phyloP scores from a whole-genome alignment of 2,329 filamentous ascomycete species.

The Aschersonia sp. region DNA sequence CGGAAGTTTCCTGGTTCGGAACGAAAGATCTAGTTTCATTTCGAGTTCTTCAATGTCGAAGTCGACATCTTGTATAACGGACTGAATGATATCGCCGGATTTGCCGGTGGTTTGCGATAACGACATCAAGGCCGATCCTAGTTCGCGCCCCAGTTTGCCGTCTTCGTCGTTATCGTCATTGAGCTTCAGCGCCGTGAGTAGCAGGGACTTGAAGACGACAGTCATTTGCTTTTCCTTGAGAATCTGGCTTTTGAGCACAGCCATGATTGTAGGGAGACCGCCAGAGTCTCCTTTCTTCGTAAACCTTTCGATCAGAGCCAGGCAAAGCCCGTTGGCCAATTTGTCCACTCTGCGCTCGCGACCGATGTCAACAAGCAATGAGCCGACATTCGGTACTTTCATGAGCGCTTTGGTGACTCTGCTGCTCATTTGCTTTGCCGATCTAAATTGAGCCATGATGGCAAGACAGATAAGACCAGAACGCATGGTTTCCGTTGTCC shows the following conservation, averaged over 20 bases:
- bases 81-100: conserved; percentile 48
- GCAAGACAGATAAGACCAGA: conserved; percentile 68
- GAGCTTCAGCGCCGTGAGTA: conserved; percentile 44
- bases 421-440: conserved; percentile 51
- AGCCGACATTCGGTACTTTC: conserved; percentile 45
- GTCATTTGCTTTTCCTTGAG: conserved; percentile 47
- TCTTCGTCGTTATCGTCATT: conserved; percentile 38
- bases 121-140: conserved; percentile 52
- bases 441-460: conserved; percentile 68
- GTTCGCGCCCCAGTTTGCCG: conserved; percentile 42
- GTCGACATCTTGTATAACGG: conserved; percentile 50
- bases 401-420: conserved; percentile 56
- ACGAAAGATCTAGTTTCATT: conserved; percentile 55
- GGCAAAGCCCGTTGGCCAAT: conserved; percentile 55
- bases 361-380: conserved; percentile 44
- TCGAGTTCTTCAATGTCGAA: conserved; percentile 64
- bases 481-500: conserved; percentile 56
- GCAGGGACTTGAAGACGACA: conserved; percentile 50
- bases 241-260: conserved; percentile 43
- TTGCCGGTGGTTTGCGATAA: conserved; percentile 45
- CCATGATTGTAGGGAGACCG: conserved; percentile 43
- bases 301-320: conserved; percentile 48
- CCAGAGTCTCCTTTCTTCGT: conserved; percentile 42
- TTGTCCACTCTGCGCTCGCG: conserved; percentile 54
- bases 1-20: conserved; percentile 42